phyloP scores from a whole-genome alignment of 305 asterid species.

The Fraxinus xanthoxyloides region DNA sequence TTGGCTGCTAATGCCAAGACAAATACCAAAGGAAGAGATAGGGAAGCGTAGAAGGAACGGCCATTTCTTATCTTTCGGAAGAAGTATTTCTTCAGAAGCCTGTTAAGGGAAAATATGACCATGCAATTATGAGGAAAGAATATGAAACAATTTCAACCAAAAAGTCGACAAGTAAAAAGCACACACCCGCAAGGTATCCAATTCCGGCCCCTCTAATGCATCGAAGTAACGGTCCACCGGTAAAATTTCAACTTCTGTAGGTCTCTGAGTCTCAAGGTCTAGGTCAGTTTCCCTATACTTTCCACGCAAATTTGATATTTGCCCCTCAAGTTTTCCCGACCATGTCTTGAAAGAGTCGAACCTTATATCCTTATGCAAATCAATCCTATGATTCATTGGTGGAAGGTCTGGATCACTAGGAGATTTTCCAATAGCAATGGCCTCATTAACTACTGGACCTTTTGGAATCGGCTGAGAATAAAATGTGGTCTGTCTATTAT shows the following conservation, averaged over 20 bases:
- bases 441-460: conserved; percentile 29
- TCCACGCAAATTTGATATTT: conserved; percentile 54
- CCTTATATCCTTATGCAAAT: conserved; percentile 47
- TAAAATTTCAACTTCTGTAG: conserved; percentile 36
- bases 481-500: conserved; percentile 21
- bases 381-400: conserved; percentile 33
- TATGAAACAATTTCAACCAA: background rate
- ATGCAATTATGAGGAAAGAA: background rate
- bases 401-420: conserved; percentile 22
- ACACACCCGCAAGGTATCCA: conserved; percentile 63
- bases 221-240: conserved; percentile 67
- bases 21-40: conserved; percentile 65
- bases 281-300: conserved; percentile 31
- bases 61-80: conserved; percentile 75
- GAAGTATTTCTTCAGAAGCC: conserved; percentile 76
- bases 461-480: conserved; percentile 68
- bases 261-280: conserved; percentile 27
- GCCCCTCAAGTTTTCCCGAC: conserved; percentile 73
- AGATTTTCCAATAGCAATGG: conserved; percentile 20
- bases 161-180: background rate
- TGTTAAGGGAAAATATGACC: conserved; percentile 20
- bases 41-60: conserved; percentile 87
- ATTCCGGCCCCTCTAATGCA: conserved; percentile 82
- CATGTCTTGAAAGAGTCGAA: conserved; percentile 81
- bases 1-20: conserved; percentile 84